Conservation (phyloP, 176 grass and related monocot species). For the Secale cereale region DNA sequence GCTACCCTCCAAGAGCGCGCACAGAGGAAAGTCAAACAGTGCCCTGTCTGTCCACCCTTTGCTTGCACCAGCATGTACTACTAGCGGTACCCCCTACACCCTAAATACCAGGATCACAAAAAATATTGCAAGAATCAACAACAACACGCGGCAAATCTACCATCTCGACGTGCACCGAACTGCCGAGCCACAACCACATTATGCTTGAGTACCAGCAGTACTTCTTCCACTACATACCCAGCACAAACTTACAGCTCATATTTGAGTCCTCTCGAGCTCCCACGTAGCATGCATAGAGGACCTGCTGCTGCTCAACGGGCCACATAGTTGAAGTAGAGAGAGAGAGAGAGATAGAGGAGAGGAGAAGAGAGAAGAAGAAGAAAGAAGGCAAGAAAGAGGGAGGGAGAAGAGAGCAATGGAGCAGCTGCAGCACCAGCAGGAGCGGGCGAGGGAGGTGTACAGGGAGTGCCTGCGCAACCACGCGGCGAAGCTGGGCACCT, state of each 20-base stretch:
- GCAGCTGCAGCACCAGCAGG: constrained; percentile 48
- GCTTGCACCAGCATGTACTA: neutral
- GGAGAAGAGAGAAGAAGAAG: neutral
- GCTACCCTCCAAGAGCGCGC: neutral
- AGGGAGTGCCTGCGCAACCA: constrained; percentile 94
- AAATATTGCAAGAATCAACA: constrained; percentile 10
- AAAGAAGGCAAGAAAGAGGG: neutral
- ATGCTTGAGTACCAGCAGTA: neutral
- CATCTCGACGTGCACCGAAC: constrained; percentile 32
- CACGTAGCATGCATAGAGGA: constrained; percentile 22
- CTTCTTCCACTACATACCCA: neutral
- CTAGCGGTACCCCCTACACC: neutral
- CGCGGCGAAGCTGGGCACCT: constrained; percentile 82
- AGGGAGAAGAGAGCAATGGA: constrained; percentile 17
- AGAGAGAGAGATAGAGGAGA: neutral
- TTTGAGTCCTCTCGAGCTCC: constrained; percentile 2
- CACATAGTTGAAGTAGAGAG: constrained; percentile 11
- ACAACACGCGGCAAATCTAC: neutral
- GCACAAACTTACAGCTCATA: constrained; percentile 30
- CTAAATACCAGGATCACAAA: constrained; percentile 11
- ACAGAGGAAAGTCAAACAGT: constrained; percentile 36
- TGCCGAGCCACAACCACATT: constrained; percentile 28
- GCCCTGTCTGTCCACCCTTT: neutral
- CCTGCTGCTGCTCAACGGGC: constrained; percentile 27
- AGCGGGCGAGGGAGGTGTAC: constrained; percentile 58